These are phyloP conservation scores for Barnettozyma sucrosica DNA, from an alignment of 805 yeast genomes.

Conservation along the genomic window DNA sequence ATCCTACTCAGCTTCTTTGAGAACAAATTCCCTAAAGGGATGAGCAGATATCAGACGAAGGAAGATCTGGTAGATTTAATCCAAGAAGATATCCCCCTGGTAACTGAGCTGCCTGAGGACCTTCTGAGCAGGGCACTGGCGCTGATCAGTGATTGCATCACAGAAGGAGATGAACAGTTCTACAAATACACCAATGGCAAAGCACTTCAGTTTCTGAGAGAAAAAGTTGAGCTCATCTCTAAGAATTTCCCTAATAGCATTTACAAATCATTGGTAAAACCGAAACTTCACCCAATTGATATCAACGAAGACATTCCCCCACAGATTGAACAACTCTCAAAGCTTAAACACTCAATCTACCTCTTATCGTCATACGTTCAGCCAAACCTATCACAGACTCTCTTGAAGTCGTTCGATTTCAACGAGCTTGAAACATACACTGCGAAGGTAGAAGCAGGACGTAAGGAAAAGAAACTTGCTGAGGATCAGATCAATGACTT, in stretches of 20 bases:
- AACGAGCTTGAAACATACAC: conserved; percentile 27
- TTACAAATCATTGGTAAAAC: conserved; percentile 22
- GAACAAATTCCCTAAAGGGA: conserved; percentile 18
- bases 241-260: conserved; percentile 34
- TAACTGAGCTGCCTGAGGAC: conserved; percentile 14
- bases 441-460: conserved; percentile 14
- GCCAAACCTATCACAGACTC: conserved; percentile 15
- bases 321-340: conserved; percentile 31
- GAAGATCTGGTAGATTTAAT: conserved; percentile 41
- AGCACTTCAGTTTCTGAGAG: conserved; percentile 33
- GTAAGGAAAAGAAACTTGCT: conserved; percentile 25
- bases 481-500: conserved; percentile 27
- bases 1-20: conserved; percentile 33
- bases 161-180: conserved; percentile 40
- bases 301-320: conserved; percentile 29
- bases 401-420: conserved; percentile 29
- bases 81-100: conserved; percentile 13
- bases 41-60: conserved; percentile 26
- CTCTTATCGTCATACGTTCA: conserved; percentile 42
- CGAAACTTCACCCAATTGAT: conserved; percentile 24
- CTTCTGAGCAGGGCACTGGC: conserved; percentile 20
- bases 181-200: conserved; percentile 38
- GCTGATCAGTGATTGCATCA: conserved; percentile 34
- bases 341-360: conserved; percentile 38
- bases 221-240: conserved; percentile 33